Percentiles rank a stretch among this genome's conserved stretches.
Evolutionary conservation across 2,329 filamentous ascomycete species (phyloP).

Genomic region (Metarhizium humberi): DNA sequence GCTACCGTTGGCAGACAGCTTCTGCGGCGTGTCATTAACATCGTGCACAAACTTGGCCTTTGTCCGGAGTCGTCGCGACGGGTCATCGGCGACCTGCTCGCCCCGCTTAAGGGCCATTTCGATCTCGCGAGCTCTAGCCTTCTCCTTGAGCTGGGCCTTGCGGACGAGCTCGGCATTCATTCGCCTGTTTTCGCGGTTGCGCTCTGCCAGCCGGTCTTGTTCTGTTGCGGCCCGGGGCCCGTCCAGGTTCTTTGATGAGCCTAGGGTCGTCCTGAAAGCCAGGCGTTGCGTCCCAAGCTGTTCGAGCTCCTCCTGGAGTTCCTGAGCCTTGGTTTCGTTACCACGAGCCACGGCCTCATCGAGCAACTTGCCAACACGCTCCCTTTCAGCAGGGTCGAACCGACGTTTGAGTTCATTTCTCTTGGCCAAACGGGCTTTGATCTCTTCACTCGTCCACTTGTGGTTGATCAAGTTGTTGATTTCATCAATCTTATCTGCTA

Average conservation of each 20-base stretch:
- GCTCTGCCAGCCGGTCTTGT: constrained; percentile 71
- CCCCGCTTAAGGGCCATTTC: constrained; percentile 54
- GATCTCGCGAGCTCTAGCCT: constrained; percentile 49
- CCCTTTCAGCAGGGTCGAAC: constrained; percentile 58
- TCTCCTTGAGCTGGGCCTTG: constrained; percentile 78
- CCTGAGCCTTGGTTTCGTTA: constrained; percentile 46
- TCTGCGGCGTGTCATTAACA: constrained; percentile 40
- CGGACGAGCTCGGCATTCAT: constrained; percentile 85
- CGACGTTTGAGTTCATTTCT: constrained; percentile 59
- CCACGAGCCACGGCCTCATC: constrained; percentile 56
- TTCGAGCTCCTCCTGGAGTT: constrained; percentile 52
- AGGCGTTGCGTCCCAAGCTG: constrained; percentile 59
- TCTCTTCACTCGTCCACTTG: constrained; percentile 72
- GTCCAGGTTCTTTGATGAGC: constrained; percentile 41
- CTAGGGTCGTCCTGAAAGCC: constrained; percentile 60
- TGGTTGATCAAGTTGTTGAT: constrained; percentile 74
- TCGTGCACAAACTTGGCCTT: constrained; percentile 61
- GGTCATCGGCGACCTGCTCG: constrained; percentile 50
- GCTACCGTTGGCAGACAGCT: constrained; percentile 36
- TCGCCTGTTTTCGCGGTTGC: constrained; percentile 78
- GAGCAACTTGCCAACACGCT: constrained; percentile 54
- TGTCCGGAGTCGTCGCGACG: constrained; percentile 54
- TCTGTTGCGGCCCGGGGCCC: constrained; percentile 46
- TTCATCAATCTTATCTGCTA: constrained; percentile 66
- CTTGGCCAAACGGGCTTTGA: constrained; percentile 68